These are phyloP conservation scores for Fusarium tjaetaba DNA, from an alignment of 2,329 filamentous ascomycete species.

Conservation along the genomic window DNA sequence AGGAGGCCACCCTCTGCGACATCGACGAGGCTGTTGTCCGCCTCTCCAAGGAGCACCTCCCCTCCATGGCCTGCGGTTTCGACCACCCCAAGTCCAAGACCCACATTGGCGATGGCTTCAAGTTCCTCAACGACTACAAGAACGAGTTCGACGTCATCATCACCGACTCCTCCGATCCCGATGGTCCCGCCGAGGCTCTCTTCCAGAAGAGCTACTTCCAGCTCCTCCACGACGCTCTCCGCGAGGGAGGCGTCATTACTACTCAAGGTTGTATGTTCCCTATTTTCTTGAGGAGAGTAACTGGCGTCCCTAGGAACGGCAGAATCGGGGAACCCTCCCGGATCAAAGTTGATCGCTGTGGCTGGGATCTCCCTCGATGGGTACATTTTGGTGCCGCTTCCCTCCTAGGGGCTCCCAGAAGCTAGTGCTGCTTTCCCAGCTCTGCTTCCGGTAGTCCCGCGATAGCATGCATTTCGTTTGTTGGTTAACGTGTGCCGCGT, in stretches of 20 bases:
- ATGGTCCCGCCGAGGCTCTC: slow-evolving; percentile 93
- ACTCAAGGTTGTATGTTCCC: slow-evolving; percentile 99
- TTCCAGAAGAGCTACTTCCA: slow-evolving; percentile 99
- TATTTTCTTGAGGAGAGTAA: slow-evolving; percentile 61
- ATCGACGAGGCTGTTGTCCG: slow-evolving; percentile 99
- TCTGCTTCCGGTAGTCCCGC: slow-evolving; percentile 52
- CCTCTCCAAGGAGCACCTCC: slow-evolving; percentile 97
- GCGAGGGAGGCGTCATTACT: slow-evolving; percentile 96
- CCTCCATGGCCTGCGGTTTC: slow-evolving; percentile 92
- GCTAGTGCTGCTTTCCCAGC: slow-evolving; percentile 54
- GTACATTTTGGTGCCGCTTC: slow-evolving; percentile 39
- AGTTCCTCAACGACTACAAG: slow-evolving; percentile 97
- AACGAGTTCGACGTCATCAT: slow-evolving; percentile 99
- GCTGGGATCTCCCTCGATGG: slow-evolving; percentile 38
- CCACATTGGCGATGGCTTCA: slow-evolving; percentile 97
- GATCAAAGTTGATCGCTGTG: slow-evolving; percentile 34
- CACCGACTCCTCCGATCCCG: slow-evolving; percentile 97
- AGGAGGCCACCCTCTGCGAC: slow-evolving; percentile 96
- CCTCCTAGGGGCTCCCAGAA: slow-evolving; percentile 50
- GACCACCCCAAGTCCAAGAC: slow-evolving; percentile 92
- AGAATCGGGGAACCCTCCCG: slow-evolving; percentile 37
- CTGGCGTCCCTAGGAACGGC: slow-evolving; percentile 50
- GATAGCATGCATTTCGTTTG: slow-evolving; percentile 39
- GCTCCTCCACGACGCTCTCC: slow-evolving; percentile 87
- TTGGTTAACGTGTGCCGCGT: slow-evolving; percentile 22